Base-by-base conservation (phyloP, 2,329 filamentous ascomycete species). In the Epichloe sibirici region DNA sequence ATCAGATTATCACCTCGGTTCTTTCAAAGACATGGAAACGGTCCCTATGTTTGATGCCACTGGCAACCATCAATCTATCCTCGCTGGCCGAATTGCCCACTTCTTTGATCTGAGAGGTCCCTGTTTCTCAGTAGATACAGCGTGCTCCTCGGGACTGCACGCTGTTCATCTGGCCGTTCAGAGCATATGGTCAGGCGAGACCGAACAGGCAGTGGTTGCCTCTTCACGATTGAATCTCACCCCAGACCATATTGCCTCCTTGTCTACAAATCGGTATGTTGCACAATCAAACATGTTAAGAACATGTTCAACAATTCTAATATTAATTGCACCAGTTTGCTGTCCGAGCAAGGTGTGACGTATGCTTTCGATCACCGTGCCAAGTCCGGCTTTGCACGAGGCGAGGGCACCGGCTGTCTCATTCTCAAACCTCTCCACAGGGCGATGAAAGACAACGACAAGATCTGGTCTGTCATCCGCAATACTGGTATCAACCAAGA, bases 381-480 rank as follows among this genome's bases (percentile, higher is more conserved):
- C 48, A 45, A 62, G 21, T 57, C 34, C 40, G 83, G 82, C 0
- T 86, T 82, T 57, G 79, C 74, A 0, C 73, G 81, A 9, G 82
- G 79, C 8, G 81, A 85, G 57, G 81, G 79, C 4, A 72, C 75
- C 21, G 77, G 69, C 6, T 69, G 75, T 48, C 57, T 85, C 3
- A 61, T 83, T 11, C 61, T 85, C 12, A 84, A 84, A 65, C 73
- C 71, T 1, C 68, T 83, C 0, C 70, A 74, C 37, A 70, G 77
- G 53, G 81, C 81, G 2, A 61, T 81, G 28, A 65, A 61, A 43
- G 78, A 80, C 55, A 75, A 75, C 25, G 79, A 84, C 59, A 69
- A 71, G 2, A 75, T 79, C 53, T 67, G 72, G 39, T 74, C 74
- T 12, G 66, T 79, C 37, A 76, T 82, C 49, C 67, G 68, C 31